Evolutionary conservation across 2,329 filamentous ascomycete genomes (phyloP), one percentile per base, ranked within the genome.

Genomic region (Fusarium sp.): DNA sequence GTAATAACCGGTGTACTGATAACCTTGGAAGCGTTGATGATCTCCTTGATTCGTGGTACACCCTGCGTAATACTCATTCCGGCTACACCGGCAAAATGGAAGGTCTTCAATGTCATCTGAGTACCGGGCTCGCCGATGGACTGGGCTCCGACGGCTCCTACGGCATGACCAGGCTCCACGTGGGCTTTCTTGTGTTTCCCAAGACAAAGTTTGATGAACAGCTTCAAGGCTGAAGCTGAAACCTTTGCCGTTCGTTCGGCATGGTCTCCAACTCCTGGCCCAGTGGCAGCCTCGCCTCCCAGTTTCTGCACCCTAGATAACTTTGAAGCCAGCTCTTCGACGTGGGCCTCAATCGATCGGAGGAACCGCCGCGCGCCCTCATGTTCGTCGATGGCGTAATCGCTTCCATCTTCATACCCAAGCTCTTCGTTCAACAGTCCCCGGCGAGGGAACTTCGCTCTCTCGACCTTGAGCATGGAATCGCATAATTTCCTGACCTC

Each of bases 21-120:
- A 53, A 86, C 85, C 80, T 94, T 97, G 12, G 94, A 97, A 9
- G 96, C 96, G 83, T 99, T 99, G 90, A 99, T 99, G 74, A 99
- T 99, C 86, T 99, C 96, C 84, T 99, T 99, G 85, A 99, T 99
- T 91, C 96, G 95, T 3, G 96, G 96, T 10, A 99, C 96, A 93
- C 96, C 96, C 79, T 98, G 94, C 0, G 96, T 99, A 79, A 99
- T 97, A 87, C 94, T 97, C 96, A 99, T 98, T 80, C 95, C 95
- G 45, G 96, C 96, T 71, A 99, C 96, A 92, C 96, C 96, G 79
- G 96, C 96, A 85, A 99, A 99, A 92, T 98, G 96, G 90, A 98
- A 98, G 79, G 96, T 98, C 84, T 98, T 98, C 71, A 99, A 84
- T 2, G 96, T 99, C 96, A 99, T 99, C 82, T 99, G 96, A 1